phyloP scores from a whole-genome alignment of 2,329 filamentous ascomycete genomes.

The Berkeleyomyces basicola region DNA sequence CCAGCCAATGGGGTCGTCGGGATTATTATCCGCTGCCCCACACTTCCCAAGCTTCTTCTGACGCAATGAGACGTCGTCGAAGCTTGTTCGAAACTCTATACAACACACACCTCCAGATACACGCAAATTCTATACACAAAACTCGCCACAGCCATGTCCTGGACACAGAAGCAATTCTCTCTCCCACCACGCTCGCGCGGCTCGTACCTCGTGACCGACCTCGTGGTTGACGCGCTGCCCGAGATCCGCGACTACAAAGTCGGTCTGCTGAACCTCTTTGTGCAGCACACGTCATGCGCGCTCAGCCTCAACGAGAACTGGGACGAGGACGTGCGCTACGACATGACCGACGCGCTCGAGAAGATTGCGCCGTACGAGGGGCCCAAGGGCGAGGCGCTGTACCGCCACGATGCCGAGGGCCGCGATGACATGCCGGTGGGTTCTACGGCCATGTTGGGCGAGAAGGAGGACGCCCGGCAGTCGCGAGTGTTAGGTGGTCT shows the following conservation, averaged over 20 bases:
- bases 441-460: background rate
- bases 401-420: slow-evolving; percentile 77
- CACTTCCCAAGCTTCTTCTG: background rate
- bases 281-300: slow-evolving; percentile 89
- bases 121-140: background rate
- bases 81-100: background rate
- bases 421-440: slow-evolving; percentile 80
- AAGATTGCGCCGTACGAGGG: slow-evolving; percentile 69
- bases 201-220: slow-evolving; percentile 76
- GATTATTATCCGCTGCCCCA: background rate
- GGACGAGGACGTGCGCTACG: slow-evolving; percentile 65
- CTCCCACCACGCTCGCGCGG: slow-evolving; percentile 64
- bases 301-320: slow-evolving; percentile 88
- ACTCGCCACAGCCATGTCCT: slow-evolving; percentile 37
- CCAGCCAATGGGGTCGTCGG: background rate
- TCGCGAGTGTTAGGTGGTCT: too few species aligned
- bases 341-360: slow-evolving; percentile 91
- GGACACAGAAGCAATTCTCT: slow-evolving; percentile 72
- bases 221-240: slow-evolving; percentile 53
- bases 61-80: background rate
- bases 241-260: slow-evolving; percentile 73
- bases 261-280: slow-evolving; percentile 73
- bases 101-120: background rate
- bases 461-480: too few species aligned
- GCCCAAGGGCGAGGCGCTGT: slow-evolving; percentile 53